Evolutionary conservation across 2,329 filamentous ascomycete species (phyloP), one percentile per base, ranked within the genome.

Genomic region (Pyrenophora seminiperda): DNA sequence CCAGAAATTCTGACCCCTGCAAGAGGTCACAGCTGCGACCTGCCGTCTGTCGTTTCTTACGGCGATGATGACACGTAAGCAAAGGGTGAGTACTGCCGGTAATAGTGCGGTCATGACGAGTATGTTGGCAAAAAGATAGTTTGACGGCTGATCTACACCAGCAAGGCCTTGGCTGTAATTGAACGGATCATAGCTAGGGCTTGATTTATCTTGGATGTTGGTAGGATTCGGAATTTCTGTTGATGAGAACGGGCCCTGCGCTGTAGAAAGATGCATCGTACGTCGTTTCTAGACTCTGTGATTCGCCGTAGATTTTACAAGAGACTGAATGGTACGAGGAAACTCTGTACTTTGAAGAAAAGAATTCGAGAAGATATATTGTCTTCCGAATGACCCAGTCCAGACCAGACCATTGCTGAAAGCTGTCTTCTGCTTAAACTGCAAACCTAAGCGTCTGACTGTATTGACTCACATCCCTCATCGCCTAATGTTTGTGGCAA

Each of bases 91-190:
- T 17, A 48, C 9, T 13, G 34, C 36, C 5, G 54, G 50, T 13
- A 47, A n/a, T 15, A 60, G 17, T 6, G 52, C 32, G 7, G 58
- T 60, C 11, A 38, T 42, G 30, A 58, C 31, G 10, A 63, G 39
- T 11, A 56, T 38, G 7, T 61, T 51, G 38, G 58, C 48, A 17
- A 54, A 75, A 29, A 76, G 63, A 48, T 68, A 77, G 62, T 79
- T 79, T 10, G 63, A 54, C 13, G 58, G 55, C 51, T 78, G 76
- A 50, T 77, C 63, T 27, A 79, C 76, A 14, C 77, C 77, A 17
- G 59, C 60, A 4, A 79, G 66, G 32, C 76, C 76, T 54, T 76
- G 70, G 43, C 70, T 67, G 43, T 63, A 73, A 15, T 56, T 59
- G 50, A 68, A 66, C 7, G 63, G 64, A 32, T 68, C 63, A 14